Conservation (phyloP, 306 rosid species). For the Cucurbita pepo region DNA sequence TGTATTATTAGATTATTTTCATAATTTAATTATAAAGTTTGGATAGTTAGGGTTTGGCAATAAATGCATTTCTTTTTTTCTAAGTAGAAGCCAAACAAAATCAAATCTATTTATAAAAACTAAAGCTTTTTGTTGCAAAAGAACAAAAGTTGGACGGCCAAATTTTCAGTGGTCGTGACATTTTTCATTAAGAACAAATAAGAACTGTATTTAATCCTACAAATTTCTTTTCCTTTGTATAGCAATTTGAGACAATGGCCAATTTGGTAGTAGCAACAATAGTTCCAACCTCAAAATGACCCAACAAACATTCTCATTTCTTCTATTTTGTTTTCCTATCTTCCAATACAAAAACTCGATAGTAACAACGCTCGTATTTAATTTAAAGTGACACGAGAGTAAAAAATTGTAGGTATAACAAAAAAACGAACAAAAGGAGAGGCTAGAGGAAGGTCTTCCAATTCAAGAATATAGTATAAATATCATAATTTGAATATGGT, state of each 20-base stretch:
- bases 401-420: too few relatives aligned
- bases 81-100: background rate
- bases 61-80: background rate
- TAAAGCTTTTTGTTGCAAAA: background rate
- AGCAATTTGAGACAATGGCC: background rate
- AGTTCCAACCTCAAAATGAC: background rate
- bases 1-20: background rate
- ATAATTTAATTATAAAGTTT: background rate
- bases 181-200: slow-evolving; percentile 1
- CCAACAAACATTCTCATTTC: background rate
- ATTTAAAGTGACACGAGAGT: background rate
- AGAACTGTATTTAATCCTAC: background rate
- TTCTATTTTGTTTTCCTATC: background rate
- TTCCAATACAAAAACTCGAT: background rate
- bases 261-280: too few relatives aligned
- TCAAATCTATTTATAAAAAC: background rate
- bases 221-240: background rate
- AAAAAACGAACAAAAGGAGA: too few relatives aligned
- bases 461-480: too few relatives aligned
- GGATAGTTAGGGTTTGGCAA: background rate
- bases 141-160: background rate
- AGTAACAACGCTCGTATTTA: background rate
- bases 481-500: too few relatives aligned
- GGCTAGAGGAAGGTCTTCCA: too few relatives aligned
- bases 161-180: background rate